phyloP scores from a whole-genome alignment of 768 basidiomycete species.

The Candolleomyces eurysporus region DNA sequence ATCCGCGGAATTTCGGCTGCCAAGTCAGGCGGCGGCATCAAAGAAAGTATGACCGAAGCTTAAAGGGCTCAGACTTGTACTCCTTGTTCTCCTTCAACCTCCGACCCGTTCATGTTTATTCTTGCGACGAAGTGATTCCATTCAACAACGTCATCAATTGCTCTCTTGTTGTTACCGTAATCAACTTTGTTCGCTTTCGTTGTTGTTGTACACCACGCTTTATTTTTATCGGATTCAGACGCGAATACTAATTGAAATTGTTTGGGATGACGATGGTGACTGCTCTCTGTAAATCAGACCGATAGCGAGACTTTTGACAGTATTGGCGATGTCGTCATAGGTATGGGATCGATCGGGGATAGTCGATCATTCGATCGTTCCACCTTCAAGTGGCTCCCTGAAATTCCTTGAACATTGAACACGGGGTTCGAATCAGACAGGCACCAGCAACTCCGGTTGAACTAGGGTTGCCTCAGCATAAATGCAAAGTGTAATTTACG shows the following conservation, averaged over 20 bases:
- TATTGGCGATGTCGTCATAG: not conserved
- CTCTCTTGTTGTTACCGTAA: not conserved
- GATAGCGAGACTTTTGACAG: too few relatives aligned
- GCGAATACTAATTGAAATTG: not conserved
- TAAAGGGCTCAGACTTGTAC: not conserved
- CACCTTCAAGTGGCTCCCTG: too few relatives aligned
- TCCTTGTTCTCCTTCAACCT: not conserved
- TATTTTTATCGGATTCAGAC: not conserved
- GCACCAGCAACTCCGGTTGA: too few relatives aligned
- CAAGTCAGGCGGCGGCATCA: conserved; percentile 65
- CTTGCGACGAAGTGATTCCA: not conserved
- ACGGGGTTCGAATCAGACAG: too few relatives aligned
- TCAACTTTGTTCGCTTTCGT: not conserved
- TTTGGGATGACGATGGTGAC: too few relatives aligned
- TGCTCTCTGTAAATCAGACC: too few relatives aligned
- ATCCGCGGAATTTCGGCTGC: conserved; percentile 58
- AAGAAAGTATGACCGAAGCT: conserved; percentile 32
- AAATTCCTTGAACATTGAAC: too few relatives aligned
- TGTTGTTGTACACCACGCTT: not conserved
- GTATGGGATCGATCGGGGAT: not conserved
- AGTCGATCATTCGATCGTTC: too few relatives aligned
- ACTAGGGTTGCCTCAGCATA: too few relatives aligned
- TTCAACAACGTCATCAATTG: not conserved
- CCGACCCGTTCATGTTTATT: not conserved
- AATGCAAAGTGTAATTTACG: too few relatives aligned